Evolutionary conservation across 2,329 filamentous ascomycete species (phyloP).

Genomic region (Dactylella cylindrospora): DNA sequence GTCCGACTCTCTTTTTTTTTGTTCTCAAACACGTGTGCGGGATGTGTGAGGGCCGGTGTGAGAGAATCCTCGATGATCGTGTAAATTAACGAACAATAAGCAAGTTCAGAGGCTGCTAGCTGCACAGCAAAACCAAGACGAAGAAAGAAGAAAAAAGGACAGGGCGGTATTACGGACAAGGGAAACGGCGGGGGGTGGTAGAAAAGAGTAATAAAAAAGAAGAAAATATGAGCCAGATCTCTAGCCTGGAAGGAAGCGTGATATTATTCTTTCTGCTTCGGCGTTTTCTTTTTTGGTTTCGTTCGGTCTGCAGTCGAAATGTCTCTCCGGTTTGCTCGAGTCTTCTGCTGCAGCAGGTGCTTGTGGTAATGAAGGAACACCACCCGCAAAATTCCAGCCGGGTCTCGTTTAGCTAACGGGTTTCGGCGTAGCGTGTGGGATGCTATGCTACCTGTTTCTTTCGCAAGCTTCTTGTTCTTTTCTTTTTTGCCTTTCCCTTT

Average conservation of each 20-base stretch:
- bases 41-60: background rate
- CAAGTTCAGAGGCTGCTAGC: no score
- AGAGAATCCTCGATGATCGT: slow-evolving; percentile 9
- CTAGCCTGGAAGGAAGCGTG: slow-evolving; percentile 11
- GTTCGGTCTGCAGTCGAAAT: no score
- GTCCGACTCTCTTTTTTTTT: slow-evolving; percentile 30
- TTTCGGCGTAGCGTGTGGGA: slow-evolving; percentile 41
- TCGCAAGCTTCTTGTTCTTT: background rate
- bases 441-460: no score
- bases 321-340: no score
- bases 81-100: slow-evolving; percentile 17
- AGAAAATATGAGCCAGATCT: background rate
- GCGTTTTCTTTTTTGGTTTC: slow-evolving; percentile 3
- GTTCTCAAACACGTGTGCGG: slow-evolving; percentile 20
- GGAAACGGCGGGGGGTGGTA: background rate
- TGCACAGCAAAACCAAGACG: background rate
- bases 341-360: slow-evolving; percentile 9
- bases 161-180: background rate
- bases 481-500: no score
- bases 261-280: slow-evolving; percentile 2
- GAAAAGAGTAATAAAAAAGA: background rate
- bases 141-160: slow-evolving; percentile 5
- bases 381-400: no score
- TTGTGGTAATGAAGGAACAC: no score
- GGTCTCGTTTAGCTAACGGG: slow-evolving; percentile 34